Conservation (phyloP, 2,329 filamentous ascomycete species). For the Fusarium keratoplasticum region DNA sequence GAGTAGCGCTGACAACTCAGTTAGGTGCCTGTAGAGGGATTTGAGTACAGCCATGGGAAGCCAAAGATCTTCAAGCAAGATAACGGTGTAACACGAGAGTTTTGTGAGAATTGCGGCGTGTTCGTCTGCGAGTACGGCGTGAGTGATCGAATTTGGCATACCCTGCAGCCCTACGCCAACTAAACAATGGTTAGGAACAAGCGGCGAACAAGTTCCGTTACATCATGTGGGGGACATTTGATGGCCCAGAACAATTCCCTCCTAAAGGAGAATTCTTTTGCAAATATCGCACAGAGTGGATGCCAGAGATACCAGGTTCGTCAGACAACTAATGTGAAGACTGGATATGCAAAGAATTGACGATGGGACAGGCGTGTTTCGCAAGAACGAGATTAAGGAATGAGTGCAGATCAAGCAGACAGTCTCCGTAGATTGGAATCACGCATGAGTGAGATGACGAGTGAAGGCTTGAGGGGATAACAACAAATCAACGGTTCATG, state of each 20-base stretch:
- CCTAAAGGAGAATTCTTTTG: slow-evolving; percentile 69
- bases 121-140: slow-evolving; percentile 37
- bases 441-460: neutral
- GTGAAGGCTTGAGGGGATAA: neutral
- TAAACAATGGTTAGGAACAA: slow-evolving; percentile 46
- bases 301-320: slow-evolving; percentile 37
- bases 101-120: slow-evolving; percentile 27
- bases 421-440: neutral
- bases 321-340: too few relatives aligned
- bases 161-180: neutral
- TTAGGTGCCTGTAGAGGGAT: slow-evolving; percentile 14
- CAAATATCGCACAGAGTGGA: slow-evolving; percentile 59
- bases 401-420: neutral
- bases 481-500: neutral
- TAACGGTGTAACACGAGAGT: slow-evolving; percentile 27
- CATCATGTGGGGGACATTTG: slow-evolving; percentile 60
- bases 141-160: neutral
- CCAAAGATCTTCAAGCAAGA: slow-evolving; percentile 26
- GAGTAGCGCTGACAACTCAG: neutral
- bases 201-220: slow-evolving; percentile 59
- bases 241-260: slow-evolving; percentile 59
- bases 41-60: slow-evolving; percentile 14
- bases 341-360: neutral
- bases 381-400: slow-evolving; percentile 25
- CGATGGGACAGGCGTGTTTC: neutral